phyloP scores from a whole-genome alignment of 257 asterid species.

The Coffea eugenioides region DNA sequence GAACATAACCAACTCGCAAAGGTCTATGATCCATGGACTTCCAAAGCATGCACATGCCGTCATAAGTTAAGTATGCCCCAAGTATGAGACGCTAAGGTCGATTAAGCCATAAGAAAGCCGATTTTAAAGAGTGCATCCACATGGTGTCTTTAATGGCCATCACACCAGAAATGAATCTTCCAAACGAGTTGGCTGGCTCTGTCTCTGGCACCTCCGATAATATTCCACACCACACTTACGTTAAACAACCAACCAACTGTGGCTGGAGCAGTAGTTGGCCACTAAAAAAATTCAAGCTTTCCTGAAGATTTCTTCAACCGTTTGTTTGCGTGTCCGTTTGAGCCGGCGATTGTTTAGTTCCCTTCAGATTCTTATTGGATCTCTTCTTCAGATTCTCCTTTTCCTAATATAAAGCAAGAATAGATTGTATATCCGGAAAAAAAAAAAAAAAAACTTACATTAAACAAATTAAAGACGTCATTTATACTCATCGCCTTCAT shows the following conservation, averaged over 20 bases:
- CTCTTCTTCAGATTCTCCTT: no score
- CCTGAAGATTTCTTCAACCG: no score
- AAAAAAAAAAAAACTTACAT: neutral
- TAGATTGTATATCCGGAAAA: no score
- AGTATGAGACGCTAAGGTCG: neutral
- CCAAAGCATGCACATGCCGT: slow-evolving; percentile 19
- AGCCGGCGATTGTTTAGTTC: no score
- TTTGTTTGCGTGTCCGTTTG: no score
- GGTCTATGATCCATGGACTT: slow-evolving; percentile 1
- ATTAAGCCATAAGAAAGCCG: neutral
- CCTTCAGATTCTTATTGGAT: no score
- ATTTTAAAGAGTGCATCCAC: slow-evolving; percentile 12
- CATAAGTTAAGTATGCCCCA: neutral
- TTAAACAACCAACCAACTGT: neutral
- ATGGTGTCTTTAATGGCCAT: slow-evolving; percentile 12
- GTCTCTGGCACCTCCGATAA: neutral
- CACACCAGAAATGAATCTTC: slow-evolving; percentile 17
- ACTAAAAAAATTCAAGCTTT: no score
- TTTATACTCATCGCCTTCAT: neutral
- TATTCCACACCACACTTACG: neutral
- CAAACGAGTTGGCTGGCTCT: slow-evolving; percentile 1
- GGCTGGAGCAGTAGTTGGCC: no score
- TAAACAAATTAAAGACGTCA: neutral
- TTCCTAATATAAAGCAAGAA: no score
- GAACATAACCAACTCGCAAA: neutral